phyloP scores from a whole-genome alignment of 257 asterid species.

The Solanum sejunctum region DNA sequence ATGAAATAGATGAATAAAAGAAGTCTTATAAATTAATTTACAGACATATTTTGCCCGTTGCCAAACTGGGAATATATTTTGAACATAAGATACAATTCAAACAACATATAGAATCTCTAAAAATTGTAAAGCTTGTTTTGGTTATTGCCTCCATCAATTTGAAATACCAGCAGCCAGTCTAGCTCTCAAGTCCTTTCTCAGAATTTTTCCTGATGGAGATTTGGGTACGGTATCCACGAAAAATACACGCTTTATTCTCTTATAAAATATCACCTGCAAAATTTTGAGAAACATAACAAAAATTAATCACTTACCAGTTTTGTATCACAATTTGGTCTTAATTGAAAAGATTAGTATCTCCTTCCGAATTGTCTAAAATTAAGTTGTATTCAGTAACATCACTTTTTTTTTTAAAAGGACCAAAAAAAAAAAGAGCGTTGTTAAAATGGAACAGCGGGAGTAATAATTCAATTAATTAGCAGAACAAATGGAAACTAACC shows the following conservation, averaged over 20 bases:
- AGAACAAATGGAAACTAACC: constrained; percentile 8
- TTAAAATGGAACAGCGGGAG: no score
- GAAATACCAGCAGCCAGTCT: constrained; percentile 35
- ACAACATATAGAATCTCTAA: neutral
- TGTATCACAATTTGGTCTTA: neutral
- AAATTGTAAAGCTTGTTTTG: neutral
- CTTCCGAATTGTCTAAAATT: neutral
- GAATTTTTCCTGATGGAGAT: constrained; percentile 82
- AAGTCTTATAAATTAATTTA: neutral
- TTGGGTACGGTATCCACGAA: constrained; percentile 70
- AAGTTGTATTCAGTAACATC: no score
- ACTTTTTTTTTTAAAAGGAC: no score
- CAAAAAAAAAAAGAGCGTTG: no score
- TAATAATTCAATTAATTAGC: neutral
- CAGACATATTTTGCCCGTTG: neutral
- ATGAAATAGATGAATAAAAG: neutral
- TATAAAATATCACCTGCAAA: constrained; percentile 74
- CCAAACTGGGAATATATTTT: neutral
- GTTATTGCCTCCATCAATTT: constrained; percentile 1
- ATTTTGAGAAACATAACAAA: neutral
- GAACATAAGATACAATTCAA: neutral
- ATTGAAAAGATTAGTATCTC: neutral
- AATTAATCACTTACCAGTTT: neutral
- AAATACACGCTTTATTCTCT: constrained; percentile 62
- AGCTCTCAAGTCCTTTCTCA: constrained; percentile 85